These are phyloP conservation scores for Diphasiastrum complanatum DNA, from an alignment of 83 land plant species.

Conservation along the genomic window DNA sequence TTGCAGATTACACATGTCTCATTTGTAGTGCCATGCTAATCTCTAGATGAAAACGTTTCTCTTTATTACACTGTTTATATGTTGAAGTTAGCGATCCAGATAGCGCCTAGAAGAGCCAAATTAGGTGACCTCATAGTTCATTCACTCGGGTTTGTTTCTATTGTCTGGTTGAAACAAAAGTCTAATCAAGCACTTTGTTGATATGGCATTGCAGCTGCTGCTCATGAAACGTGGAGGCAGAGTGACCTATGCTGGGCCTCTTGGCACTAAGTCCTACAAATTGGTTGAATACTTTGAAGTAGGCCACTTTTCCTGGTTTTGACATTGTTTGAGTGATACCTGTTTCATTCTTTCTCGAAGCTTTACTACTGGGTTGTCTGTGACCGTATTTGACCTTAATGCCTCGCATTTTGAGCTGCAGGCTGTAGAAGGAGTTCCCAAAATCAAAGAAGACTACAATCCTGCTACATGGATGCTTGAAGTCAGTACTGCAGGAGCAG, in stretches of 20 bases:
- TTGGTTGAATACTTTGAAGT: conserved; percentile 14
- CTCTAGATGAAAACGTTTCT: too few relatives aligned
- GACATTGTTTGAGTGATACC: too few relatives aligned
- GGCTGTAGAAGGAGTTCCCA: conserved; percentile 40
- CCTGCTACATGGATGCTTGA: conserved; percentile 78
- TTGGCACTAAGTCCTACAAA: conserved; percentile 7
- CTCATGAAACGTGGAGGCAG: conserved; percentile 17
- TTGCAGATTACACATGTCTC: background rate
- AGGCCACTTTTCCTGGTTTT: too few relatives aligned
- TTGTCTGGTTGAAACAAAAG: background rate
- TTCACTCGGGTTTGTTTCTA: background rate
- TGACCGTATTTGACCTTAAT: too few relatives aligned
- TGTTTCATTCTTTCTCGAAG: too few relatives aligned
- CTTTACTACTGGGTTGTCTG: too few relatives aligned
- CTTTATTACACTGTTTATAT: too few relatives aligned
- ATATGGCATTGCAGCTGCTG: conserved; percentile 9
- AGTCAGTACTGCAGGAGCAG: conserved; percentile 39
- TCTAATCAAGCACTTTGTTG: background rate
- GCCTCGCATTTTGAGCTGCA: too few relatives aligned
- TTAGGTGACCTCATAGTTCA: too few relatives aligned
- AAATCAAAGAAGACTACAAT: conserved; percentile 45
- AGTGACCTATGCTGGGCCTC: conserved; percentile 12
- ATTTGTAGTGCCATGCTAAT: background rate
- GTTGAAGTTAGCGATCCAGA: too few relatives aligned
- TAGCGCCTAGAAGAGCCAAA: too few relatives aligned